phyloP scores from a whole-genome alignment of 179 eudicot genomes.

The Spinacia oleracea region DNA sequence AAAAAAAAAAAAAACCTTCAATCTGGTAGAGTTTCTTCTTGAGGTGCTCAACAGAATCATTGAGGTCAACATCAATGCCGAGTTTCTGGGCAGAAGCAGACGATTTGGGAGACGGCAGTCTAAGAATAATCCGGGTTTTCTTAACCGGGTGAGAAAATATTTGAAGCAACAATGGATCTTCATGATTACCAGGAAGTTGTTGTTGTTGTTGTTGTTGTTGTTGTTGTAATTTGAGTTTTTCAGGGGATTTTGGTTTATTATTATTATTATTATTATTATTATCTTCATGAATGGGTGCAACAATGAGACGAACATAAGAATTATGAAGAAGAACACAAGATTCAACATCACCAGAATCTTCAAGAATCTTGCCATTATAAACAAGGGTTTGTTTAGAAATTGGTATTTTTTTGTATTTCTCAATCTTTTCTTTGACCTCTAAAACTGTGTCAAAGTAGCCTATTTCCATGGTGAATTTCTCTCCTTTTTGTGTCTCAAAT shows the following conservation, averaged over 20 bases:
- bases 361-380: conserved; percentile 53
- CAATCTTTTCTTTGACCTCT: conserved; percentile 68
- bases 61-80: conserved; percentile 39
- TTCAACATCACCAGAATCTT: conserved; percentile 47
- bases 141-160: neutral
- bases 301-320: conserved; percentile 40
- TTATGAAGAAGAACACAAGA: conserved; percentile 43
- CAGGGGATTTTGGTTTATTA: conserved; percentile 6
- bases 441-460: conserved; percentile 64
- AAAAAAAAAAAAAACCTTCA: conserved; percentile 26
- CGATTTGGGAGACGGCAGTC: conserved; percentile 31
- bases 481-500: conserved; percentile 45
- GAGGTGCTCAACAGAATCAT: conserved; percentile 39
- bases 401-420: conserved; percentile 52
- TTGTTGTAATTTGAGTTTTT: conserved; percentile 1
- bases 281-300: neutral
- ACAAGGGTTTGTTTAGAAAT: conserved; percentile 54
- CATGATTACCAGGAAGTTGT: conserved; percentile 17
- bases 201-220: no score
- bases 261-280: no score
- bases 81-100: neutral
- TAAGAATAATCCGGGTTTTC: conserved; percentile 37
- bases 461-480: conserved; percentile 51
- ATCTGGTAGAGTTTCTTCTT: conserved; percentile 51
- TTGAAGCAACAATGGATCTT: neutral